A percentile compares a stretch with the other conserved stretches of the same genome.
Conservation (phyloP, 2,329 filamentous ascomycete species). For the Penicillium sp. region DNA sequence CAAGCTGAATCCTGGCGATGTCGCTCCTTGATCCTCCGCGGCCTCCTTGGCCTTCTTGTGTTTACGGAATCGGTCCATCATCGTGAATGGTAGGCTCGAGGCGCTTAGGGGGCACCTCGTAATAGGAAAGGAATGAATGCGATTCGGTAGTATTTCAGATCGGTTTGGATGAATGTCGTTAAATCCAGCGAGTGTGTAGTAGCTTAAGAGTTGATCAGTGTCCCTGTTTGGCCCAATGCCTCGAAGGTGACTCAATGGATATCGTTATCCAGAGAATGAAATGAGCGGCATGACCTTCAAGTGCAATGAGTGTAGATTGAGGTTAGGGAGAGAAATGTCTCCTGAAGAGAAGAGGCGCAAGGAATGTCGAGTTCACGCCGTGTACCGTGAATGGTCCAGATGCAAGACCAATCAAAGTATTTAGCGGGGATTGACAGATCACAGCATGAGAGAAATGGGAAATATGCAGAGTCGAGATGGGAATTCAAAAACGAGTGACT, state of each 20-base stretch:
- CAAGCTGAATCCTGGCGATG: constrained; percentile 26
- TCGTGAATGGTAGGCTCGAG: constrained; percentile 6
- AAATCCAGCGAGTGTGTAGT: background rate
- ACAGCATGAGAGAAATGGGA: constrained; percentile 1
- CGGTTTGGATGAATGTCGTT: constrained; percentile 4
- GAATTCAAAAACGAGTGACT: constrained; percentile 2
- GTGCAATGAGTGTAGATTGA: constrained; percentile 3
- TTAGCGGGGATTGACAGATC: background rate
- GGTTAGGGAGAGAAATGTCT: background rate
- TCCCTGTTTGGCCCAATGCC: background rate
- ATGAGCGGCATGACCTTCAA: constrained; percentile 18
- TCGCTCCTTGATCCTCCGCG: constrained; percentile 33
- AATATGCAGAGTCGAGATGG: background rate
- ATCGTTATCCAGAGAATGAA: constrained; percentile 13
- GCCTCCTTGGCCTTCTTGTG: constrained; percentile 32
- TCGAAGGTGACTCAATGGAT: constrained; percentile 11
- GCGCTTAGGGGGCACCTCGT: background rate
- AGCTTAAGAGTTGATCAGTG: constrained; percentile 4
- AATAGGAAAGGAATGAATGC: background rate
- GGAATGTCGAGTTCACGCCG: background rate
- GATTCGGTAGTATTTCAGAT: background rate
- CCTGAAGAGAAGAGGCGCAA: constrained; percentile 2
- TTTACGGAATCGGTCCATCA: constrained; percentile 38
- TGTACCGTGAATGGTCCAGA: background rate
- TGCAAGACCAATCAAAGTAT: background rate